Conservation (phyloP, 129 eudicot genomes). For the Saussurea involucrata region DNA sequence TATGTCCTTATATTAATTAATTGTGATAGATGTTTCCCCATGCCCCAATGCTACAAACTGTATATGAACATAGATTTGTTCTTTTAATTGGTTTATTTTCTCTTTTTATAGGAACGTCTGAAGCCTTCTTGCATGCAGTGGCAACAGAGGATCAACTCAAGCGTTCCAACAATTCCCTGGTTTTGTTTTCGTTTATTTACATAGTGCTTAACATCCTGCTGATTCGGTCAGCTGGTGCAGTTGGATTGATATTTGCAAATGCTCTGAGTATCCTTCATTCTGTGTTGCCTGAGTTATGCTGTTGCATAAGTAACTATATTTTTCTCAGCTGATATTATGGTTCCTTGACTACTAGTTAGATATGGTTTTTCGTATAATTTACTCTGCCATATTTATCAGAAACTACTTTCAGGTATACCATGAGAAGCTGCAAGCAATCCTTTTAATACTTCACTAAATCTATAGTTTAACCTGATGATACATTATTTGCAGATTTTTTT, state of each 20-base stretch:
- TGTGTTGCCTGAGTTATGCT: not conserved
- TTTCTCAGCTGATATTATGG: not conserved
- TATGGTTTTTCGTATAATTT: conserved; percentile 77
- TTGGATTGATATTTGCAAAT: conserved; percentile 91
- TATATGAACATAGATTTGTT: conserved; percentile 3
- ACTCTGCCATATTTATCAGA: conserved; percentile 82
- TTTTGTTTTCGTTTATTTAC: conserved; percentile 74
- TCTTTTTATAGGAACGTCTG: conserved; percentile 76
- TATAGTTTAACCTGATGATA: conserved; percentile 4
- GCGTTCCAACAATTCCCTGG: conserved; percentile 69
- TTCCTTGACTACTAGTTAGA: conserved; percentile 74
- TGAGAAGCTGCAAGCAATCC: not conserved
- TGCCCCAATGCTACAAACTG: conserved; percentile 8
- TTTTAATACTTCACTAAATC: not conserved
- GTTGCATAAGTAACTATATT: not conserved
- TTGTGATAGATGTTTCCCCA: not conserved
- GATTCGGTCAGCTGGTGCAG: conserved; percentile 84
- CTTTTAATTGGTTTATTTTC: not conserved
- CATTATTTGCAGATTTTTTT: conserved; percentile 5
- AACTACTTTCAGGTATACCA: conserved; percentile 72
- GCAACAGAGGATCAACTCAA: conserved; percentile 83
- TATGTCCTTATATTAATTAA: not conserved
- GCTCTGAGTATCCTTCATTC: conserved; percentile 86
- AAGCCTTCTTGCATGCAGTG: conserved; percentile 97
- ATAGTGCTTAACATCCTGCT: conserved; percentile 63